phyloP scores from a whole-genome alignment of 148 eudicot species.

The Simmondsia chinensis region DNA sequence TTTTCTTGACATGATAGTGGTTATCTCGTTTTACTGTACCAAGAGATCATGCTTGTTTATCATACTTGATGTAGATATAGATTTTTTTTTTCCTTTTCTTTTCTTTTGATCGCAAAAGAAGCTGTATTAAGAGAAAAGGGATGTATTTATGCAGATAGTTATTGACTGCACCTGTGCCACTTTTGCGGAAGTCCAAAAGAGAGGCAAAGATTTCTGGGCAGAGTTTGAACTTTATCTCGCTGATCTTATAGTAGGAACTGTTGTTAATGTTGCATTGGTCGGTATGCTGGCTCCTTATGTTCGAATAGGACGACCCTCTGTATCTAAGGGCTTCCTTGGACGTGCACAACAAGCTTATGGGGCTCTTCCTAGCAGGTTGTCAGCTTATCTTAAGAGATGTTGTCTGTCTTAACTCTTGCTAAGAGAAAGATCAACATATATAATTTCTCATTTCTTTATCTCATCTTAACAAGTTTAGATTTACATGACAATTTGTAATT shows the following conservation, averaged over 20 bases:
- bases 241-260: conserved; percentile 55
- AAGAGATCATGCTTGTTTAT: neutral
- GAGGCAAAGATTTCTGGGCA: conserved; percentile 67
- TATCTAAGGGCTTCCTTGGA: conserved; percentile 36
- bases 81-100: too few relatives aligned
- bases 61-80: too few relatives aligned
- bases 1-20: too few relatives aligned
- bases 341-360: conserved; percentile 29
- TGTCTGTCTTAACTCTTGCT: too few relatives aligned
- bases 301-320: conserved; percentile 46
- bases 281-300: conserved; percentile 71
- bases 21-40: neutral
- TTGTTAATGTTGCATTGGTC: conserved; percentile 60
- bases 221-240: conserved; percentile 61
- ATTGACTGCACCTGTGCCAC: conserved; percentile 71
- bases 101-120: too few relatives aligned
- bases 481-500: too few relatives aligned
- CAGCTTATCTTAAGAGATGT: too few relatives aligned
- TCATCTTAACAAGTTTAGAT: too few relatives aligned
- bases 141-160: conserved; percentile 47
- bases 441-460: too few relatives aligned
- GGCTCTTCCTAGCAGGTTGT: conserved; percentile 64
- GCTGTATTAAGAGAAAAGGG: too few relatives aligned
- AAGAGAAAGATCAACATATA: neutral
- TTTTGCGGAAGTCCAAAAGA: conserved; percentile 56